phyloP scores from a whole-genome alignment of 1,139 yeast species.

The Yamadazyma songkhlaensis region DNA sequence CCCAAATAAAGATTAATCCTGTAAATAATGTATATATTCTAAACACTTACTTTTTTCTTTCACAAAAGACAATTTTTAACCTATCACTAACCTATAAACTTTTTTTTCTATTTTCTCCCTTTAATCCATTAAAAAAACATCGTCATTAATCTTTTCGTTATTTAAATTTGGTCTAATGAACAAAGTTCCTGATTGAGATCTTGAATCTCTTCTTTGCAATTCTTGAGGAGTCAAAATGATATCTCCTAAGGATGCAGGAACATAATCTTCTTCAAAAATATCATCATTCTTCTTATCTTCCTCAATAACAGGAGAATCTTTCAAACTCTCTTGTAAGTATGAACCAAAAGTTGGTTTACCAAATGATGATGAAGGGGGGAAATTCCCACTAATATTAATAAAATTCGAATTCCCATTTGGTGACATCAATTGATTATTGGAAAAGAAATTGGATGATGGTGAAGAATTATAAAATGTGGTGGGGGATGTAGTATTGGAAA shows the following conservation, averaged over 20 bases:
- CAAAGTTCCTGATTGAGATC: conserved; percentile 49
- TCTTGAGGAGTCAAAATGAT: conserved; percentile 75
- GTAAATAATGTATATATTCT: conserved; percentile 5
- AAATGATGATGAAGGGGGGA: too few species aligned
- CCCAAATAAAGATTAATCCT: conserved; percentile 12
- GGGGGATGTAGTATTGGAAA: conserved; percentile 18
- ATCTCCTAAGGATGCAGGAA: conserved; percentile 73
- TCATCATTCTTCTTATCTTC: conserved; percentile 21
- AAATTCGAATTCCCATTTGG: neutral
- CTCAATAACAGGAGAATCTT: conserved; percentile 12
- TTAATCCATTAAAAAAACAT: conserved; percentile 30
- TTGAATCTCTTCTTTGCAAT: conserved; percentile 59
- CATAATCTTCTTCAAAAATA: conserved; percentile 65
- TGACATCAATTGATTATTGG: conserved; percentile 8
- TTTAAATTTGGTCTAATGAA: conserved; percentile 28
- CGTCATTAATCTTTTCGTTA: conserved; percentile 8
- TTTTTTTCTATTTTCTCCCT: neutral
- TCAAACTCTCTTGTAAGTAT: conserved; percentile 6
- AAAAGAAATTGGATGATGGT: conserved; percentile 13
- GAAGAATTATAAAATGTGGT: conserved; percentile 9
- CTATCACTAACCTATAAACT: neutral
- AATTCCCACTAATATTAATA: conserved; percentile 1
- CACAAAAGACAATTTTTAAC: neutral
- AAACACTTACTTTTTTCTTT: neutral
- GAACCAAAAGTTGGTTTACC: conserved; percentile 11